A percentile compares a stretch with the other conserved stretches of the same genome.
Evolutionary conservation across 2,329 filamentous ascomycete species (phyloP).

Genomic region (Colletotrichum sansevieriae): DNA sequence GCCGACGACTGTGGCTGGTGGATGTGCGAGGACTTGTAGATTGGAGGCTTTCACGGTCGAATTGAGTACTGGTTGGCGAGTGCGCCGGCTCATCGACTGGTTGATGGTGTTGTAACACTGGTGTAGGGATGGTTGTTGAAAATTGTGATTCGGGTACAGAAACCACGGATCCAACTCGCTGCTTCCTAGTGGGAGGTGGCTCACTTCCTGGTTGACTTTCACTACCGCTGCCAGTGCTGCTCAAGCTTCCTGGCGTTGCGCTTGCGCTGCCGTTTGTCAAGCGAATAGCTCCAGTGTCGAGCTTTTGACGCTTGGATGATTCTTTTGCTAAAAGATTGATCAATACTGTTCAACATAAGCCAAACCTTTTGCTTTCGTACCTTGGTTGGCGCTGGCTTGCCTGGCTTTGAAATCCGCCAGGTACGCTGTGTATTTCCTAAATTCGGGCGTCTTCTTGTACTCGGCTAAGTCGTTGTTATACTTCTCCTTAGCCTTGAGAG

Average conservation of each 20-base stretch:
- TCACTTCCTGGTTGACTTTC: constrained; percentile 64
- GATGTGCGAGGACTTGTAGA: constrained; percentile 36
- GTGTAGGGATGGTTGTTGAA: constrained; percentile 54
- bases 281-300: constrained; percentile 53
- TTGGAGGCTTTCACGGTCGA: constrained; percentile 49
- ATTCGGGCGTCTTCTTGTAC: constrained; percentile 83
- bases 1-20: constrained; percentile 30
- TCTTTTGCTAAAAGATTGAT: constrained; percentile 57
- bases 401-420: constrained; percentile 83
- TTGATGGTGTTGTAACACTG: constrained; percentile 51
- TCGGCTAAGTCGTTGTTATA: constrained; percentile 79
- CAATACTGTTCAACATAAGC: not conserved
- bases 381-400: constrained; percentile 70
- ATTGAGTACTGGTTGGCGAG: constrained; percentile 57
- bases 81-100: constrained; percentile 58
- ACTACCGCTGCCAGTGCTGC: constrained; percentile 60
- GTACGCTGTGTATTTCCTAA: constrained; percentile 77
- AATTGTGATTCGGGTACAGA: constrained; percentile 62
- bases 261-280: constrained; percentile 56
- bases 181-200: constrained; percentile 59
- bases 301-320: constrained; percentile 62
- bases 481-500: constrained; percentile 79
- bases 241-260: constrained; percentile 53
- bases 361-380: constrained; percentile 52
- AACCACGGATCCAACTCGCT: constrained; percentile 62